Percentiles rank a stretch among this genome's conserved stretches.
phyloP scores from a whole-genome alignment of 1,284 basidiomycete species.

The Salmacisia buchloeana region DNA sequence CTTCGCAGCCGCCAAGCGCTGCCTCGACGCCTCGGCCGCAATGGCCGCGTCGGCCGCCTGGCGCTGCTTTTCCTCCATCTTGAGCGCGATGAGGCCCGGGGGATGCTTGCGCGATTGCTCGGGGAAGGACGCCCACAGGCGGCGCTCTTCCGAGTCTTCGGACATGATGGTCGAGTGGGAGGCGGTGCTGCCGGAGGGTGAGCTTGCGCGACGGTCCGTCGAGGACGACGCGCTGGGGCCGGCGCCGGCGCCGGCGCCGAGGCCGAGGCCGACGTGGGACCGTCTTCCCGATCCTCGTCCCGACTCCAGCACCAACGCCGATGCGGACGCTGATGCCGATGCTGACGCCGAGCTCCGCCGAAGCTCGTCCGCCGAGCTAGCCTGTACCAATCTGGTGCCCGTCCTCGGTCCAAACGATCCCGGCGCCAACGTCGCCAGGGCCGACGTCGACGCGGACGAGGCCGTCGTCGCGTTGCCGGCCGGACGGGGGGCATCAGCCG shows the following conservation, averaged over 20 bases:
- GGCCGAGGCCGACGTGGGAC: too few relatives aligned
- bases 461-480: too few relatives aligned
- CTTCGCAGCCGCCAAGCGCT: slow-evolving; percentile 1
- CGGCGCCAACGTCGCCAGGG: too few relatives aligned
- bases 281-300: too few relatives aligned
- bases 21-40: slow-evolving; percentile 8
- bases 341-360: too few relatives aligned
- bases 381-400: too few relatives aligned
- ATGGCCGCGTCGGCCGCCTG: slow-evolving; percentile 8
- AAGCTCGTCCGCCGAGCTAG: too few relatives aligned
- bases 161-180: slow-evolving; percentile 5
- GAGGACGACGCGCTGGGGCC: neutral
- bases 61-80: slow-evolving; percentile 21
- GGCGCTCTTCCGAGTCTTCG: slow-evolving; percentile 29
- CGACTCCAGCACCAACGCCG: too few relatives aligned
- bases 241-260: neutral
- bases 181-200: neutral
- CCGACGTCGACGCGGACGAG: too few relatives aligned
- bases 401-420: too few relatives aligned
- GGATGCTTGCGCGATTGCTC: slow-evolving; percentile 31
- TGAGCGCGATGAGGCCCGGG: slow-evolving; percentile 32
- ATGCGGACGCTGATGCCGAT: too few relatives aligned
- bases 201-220: neutral
- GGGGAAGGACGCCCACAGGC: slow-evolving; percentile 34
- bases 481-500: neutral